phyloP scores from a whole-genome alignment of 768 basidiomycete species.

The Termitomyces sp. region DNA sequence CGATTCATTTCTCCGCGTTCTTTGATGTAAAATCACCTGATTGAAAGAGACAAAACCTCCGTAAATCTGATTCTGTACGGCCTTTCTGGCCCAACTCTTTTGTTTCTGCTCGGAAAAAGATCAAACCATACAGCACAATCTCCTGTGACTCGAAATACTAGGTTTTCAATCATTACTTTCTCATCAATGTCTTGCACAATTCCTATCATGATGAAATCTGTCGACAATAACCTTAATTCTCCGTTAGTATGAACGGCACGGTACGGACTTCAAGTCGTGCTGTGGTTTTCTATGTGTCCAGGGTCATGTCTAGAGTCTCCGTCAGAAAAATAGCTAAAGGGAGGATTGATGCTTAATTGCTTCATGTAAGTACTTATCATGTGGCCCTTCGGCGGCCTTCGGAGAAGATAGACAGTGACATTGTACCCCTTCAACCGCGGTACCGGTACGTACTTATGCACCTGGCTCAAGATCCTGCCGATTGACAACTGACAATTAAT shows the following conservation, averaged over 20 bases:
- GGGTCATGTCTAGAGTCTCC: not conserved
- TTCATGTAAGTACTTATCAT: not conserved
- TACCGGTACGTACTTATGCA: too few relatives aligned
- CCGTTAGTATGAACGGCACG: not conserved
- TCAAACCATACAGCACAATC: too few relatives aligned
- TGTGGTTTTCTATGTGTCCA: not conserved
- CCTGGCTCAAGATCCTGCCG: not conserved
- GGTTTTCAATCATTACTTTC: not conserved
- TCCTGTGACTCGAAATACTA: not conserved
- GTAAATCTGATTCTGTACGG: too few relatives aligned
- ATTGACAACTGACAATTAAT: not conserved
- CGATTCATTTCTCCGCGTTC: not conserved
- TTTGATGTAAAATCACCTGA: not conserved
- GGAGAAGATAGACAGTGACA: too few relatives aligned
- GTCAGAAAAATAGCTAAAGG: not conserved
- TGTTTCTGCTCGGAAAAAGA: too few relatives aligned
- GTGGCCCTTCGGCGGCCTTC: not conserved
- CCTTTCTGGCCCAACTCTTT: too few relatives aligned
- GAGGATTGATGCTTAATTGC: not conserved
- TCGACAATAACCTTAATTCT: not conserved
- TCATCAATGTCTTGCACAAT: not conserved
- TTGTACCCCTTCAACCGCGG: not conserved
- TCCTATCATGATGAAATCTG: not conserved
- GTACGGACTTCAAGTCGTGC: not conserved
- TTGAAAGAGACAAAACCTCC: too few relatives aligned